Evolutionary conservation across 2,329 filamentous ascomycete species (phyloP), one percentile per base, ranked within the genome.

Genomic region (Fusarium beomiforme): DNA sequence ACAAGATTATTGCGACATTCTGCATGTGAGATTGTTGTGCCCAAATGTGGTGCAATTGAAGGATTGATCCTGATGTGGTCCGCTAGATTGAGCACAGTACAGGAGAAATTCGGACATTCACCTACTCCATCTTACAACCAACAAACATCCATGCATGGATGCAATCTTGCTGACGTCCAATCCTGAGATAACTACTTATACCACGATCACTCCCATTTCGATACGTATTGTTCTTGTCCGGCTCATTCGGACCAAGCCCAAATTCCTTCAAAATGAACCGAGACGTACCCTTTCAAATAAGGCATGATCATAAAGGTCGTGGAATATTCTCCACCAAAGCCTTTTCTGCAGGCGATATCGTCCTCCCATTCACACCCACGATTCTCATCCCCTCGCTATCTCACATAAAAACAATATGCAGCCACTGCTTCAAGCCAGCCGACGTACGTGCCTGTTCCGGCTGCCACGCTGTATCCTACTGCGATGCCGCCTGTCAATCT

Each of bases 381-480:
- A 75, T 89, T 47, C 84, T 85, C 21, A 80, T 89, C 26, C 85
- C 88, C 6, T 81, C 84, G 42, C 81, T 81, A 39, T 77, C 81
- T 8, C 81, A 82, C 65, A 80, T 85, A 59, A 53, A 74, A 6
- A 71, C 75, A 19, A 81, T 83, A 34, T 90, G 88, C 81, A 83
- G 83, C 67, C 79, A 84, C 79, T 89, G 87, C 77, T 81, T 88
- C 31, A 72, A 69, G 39, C 57, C 71, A 31, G 72, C 74, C 46
- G 60, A 59, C 34, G 74, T 76, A 26, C 76, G 75, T 43, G 81
- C 83, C 24, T 91, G 89, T 78, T 84, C 85, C 0, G 85, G 82
- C 51, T 91, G 89, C 79, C 83, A 81, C 31, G 81, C 84, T 3
- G 83, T 84, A 6, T 83, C 81, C 29, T 91, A 91, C 81, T 91